A percentile compares a stretch with the other conserved stretches of the same genome.
Conservation (phyloP, 2,329 filamentous ascomycete genomes). For the Cercospora zeae-maydis region DNA sequence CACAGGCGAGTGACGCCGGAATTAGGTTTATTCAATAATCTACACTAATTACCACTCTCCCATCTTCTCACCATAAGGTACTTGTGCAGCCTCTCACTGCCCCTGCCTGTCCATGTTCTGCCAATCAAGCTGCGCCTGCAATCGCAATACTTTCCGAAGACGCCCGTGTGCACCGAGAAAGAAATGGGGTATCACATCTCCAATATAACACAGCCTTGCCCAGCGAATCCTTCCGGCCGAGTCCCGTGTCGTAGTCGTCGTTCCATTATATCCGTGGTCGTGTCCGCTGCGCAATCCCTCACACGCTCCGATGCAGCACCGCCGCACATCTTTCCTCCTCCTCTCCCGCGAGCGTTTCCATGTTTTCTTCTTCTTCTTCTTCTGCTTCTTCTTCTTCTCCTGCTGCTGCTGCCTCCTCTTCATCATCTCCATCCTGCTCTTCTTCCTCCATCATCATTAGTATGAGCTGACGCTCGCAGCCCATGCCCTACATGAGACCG, state of each 20-base stretch:
- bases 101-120: not conserved
- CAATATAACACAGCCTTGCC: not conserved
- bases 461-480: slow-evolving; percentile 7
- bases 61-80: not conserved
- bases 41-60: no score
- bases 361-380: not conserved
- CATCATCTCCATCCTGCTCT: not conserved
- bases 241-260: not conserved
- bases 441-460: not conserved
- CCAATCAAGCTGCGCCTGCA: not conserved
- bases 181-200: not conserved
- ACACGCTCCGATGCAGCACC: not conserved
- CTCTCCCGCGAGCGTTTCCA: no score
- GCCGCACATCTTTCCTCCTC: not conserved
- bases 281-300: not conserved
- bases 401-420: not conserved
- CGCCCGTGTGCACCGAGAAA: not conserved
- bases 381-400: not conserved
- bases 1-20: no score
- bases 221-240: not conserved
- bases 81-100: not conserved
- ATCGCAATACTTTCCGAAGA: not conserved
- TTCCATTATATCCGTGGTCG: not conserved
- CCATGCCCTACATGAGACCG: slow-evolving; percentile 63
- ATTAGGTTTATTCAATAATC: no score